Evolutionary conservation across 371 early-diverging fungal genomes (phyloP).

Genomic region (Funneliformis caledonium): DNA sequence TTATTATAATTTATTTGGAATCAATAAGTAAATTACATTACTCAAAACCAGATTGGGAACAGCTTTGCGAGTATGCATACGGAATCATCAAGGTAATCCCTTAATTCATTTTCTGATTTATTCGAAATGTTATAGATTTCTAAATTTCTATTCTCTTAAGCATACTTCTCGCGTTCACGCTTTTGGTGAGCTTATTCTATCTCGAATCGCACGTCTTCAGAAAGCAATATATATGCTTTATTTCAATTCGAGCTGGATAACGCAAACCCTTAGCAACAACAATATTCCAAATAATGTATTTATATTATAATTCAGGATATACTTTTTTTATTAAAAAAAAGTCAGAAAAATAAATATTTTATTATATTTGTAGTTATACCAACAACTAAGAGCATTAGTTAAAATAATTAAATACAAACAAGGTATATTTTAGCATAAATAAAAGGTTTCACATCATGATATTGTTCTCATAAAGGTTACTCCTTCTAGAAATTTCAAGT

Average conservation of each 20-base stretch:
- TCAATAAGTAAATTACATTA: not conserved
- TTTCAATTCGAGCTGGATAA: not conserved
- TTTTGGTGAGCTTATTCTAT: not conserved
- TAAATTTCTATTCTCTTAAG: not conserved
- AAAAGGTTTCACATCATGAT: not conserved
- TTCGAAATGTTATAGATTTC: not conserved
- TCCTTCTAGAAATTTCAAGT: conserved; percentile 3
- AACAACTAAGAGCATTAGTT: conserved; percentile 2
- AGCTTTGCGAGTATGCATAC: not conserved
- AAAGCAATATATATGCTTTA: not conserved
- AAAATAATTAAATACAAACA: conserved; percentile 21
- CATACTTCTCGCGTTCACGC: not conserved
- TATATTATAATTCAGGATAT: not conserved
- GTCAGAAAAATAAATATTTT: not conserved
- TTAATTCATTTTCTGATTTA: not conserved
- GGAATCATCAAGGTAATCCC: not conserved
- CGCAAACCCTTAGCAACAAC: not conserved
- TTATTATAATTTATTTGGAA: not conserved
- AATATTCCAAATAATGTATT: not conserved
- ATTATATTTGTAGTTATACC: not conserved
- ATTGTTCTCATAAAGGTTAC: not conserved
- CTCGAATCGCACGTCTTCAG: not conserved
- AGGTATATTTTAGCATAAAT: not conserved
- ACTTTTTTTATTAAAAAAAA: not conserved
- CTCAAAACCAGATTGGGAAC: not conserved